Evolutionary conservation across 164 flowering plant genomes (phyloP).

Genomic region (Stephania cephalantha): DNA sequence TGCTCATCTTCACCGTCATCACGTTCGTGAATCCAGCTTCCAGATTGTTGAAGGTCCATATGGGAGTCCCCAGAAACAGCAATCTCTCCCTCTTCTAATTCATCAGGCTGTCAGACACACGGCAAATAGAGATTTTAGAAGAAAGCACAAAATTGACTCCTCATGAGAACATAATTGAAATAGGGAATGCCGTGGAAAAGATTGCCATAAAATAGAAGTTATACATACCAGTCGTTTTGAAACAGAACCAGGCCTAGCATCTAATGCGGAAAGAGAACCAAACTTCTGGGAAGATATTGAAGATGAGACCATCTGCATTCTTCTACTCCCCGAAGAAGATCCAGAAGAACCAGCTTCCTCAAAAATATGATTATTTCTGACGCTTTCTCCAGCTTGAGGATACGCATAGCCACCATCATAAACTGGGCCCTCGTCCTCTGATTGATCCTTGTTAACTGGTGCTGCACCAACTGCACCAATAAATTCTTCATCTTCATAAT

Average conservation of each 20-base stretch:
- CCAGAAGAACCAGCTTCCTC: conserved; percentile 87
- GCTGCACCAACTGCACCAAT: conserved; percentile 48
- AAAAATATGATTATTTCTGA: conserved; percentile 33
- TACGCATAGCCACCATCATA: conserved; percentile 44
- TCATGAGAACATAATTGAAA: conserved; percentile 4
- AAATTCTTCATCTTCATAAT: conserved; percentile 75
- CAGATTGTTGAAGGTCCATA: conserved; percentile 84
- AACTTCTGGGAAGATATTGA: conserved; percentile 75
- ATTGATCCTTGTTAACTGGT: conserved; percentile 30
- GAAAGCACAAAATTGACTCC: background rate
- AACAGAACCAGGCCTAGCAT: conserved; percentile 67
- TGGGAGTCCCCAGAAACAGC: conserved; percentile 85
- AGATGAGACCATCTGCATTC: conserved; percentile 48
- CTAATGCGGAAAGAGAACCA: conserved; percentile 94
- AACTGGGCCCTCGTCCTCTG: conserved; percentile 60
- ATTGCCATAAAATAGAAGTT: background rate
- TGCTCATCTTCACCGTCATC: conserved; percentile 98
- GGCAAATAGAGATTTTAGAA: conserved; percentile 5
- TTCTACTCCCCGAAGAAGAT: conserved; percentile 69
- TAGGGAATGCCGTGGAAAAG: background rate
- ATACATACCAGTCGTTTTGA: conserved; percentile 64
- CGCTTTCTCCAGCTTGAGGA: conserved; percentile 30
- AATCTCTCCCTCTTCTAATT: conserved; percentile 97
- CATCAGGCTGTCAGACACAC: conserved; percentile 57
- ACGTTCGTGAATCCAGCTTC: conserved; percentile 91